phyloP scores from a whole-genome alignment of 1,284 basidiomycete species.

The Coriolopsis trogii region DNA sequence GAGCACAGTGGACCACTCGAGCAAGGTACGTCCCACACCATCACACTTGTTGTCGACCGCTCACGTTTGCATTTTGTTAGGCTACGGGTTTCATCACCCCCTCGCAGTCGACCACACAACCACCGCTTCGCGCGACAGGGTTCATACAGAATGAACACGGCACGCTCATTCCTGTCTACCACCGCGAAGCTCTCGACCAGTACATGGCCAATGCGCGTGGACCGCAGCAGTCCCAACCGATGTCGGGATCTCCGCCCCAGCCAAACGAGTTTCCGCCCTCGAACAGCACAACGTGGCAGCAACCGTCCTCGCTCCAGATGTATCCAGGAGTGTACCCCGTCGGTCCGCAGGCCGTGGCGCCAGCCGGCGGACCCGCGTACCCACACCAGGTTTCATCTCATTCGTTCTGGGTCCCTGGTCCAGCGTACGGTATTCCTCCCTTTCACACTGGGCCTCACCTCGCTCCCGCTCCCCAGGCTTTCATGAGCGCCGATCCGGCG shows the following conservation, averaged over 20 bases:
- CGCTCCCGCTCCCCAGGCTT: too few species aligned
- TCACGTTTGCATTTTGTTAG: too few species aligned
- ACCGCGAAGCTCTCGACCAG: constrained; percentile 63
- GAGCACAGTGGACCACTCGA: background rate
- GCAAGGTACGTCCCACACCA: background rate
- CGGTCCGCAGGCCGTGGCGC: background rate
- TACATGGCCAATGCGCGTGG: constrained; percentile 46
- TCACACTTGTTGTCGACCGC: too few species aligned
- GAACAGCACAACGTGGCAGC: background rate
- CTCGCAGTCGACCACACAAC: constrained; percentile 41
- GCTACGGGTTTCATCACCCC: too few species aligned
- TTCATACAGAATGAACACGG: constrained; percentile 76
- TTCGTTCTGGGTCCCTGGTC: constrained; percentile 20
- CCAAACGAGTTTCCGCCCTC: background rate
- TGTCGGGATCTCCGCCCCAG: constrained; percentile 3
- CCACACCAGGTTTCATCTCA: too few species aligned
- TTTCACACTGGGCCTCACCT: too few species aligned
- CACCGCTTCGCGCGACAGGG: constrained; percentile 65
- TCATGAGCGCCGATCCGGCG: too few species aligned
- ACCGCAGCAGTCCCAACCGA: constrained; percentile 24
- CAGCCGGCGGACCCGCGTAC: too few species aligned
- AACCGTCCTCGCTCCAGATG: background rate
- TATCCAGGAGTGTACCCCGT: constrained; percentile 10
- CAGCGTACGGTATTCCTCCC: constrained; percentile 1
- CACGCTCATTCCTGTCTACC: constrained; percentile 69